Evolutionary conservation across 352 stramenopile species (phyloP), one percentile per base, ranked within the genome.

Genomic region (Globisporangium solare): DNA sequence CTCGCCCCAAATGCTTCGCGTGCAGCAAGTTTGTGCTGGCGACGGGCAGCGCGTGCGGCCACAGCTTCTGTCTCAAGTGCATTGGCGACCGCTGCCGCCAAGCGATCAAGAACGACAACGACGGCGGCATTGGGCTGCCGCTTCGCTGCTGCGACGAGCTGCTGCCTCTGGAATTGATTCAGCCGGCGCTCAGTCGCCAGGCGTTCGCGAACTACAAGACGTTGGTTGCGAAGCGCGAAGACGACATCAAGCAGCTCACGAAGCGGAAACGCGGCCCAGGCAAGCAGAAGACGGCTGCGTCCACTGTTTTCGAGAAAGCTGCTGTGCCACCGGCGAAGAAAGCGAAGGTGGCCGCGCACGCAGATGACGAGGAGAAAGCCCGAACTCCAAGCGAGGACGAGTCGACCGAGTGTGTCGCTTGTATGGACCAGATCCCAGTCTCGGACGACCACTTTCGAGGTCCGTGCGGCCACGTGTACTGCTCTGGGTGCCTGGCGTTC

Each of bases 381-480:
- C 27, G 3, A 35, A 35, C 27, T 35, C 27, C 27, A 6, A 3
- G 27, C 27, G 27, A 35, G 27, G 27, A 35, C 27, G 27, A 8
- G 10, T 6, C 27, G 27, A 6, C 10, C 37, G 42, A 52, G n/a
- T 52, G 53, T 17, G 42, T 58, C n/a, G 24, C 53, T 6, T 58
- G 53, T 42, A 51, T 58, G 27, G 15, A 32, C 37, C 47, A 61
- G 24, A 54, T 61, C 17, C n/a, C 21, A 4, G 21, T 17, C 0
- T n/a, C 39, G 1, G n/a, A 22, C 17, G 17, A 20, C n/a, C 55
- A 54, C 8, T 61, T 61, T 21, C 39, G 27, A 15, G 22, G 47
- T 46, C 57, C 71, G 4, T 92, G 80, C 37, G 69, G 73, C 2
- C 78, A 92, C 32, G 22, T 88, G 17, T 92, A 91, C 54, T 92